Conservation (phyloP, 495 filamentous ascomycete genomes). For the Podospora pseudocomata region DNA sequence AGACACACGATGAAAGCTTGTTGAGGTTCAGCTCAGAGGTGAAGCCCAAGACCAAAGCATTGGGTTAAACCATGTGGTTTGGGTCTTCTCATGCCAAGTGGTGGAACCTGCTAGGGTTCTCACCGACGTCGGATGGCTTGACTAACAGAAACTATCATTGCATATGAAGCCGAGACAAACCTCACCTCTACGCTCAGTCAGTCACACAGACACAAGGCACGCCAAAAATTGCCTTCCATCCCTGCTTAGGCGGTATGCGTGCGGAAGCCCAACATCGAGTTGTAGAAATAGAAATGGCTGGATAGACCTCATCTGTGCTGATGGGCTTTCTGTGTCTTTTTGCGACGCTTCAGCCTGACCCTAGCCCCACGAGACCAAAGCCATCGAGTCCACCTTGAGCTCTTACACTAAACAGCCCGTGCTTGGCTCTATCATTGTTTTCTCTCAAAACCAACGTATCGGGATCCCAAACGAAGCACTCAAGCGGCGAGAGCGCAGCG, state of each 20-base stretch:
- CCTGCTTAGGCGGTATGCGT: neutral
- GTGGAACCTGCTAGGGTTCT: neutral
- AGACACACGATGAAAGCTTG: neutral
- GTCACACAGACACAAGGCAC: neutral
- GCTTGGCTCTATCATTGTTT: neutral
- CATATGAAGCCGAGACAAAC: neutral
- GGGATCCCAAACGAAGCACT: conserved; percentile 4
- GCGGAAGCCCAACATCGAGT: neutral
- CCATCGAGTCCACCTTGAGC: too few species aligned
- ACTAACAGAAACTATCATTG: neutral
- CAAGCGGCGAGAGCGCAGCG: conserved; percentile 1
- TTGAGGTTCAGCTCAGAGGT: neutral
- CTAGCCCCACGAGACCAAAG: too few species aligned
- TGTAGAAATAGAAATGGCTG: neutral
- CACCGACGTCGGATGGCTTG: neutral
- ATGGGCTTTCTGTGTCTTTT: neutral
- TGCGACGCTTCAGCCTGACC: neutral
- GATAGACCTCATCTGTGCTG: neutral
- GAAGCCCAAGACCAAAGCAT: neutral
- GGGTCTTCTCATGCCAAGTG: neutral
- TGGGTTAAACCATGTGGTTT: neutral
- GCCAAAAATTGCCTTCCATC: neutral
- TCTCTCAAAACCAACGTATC: neutral
- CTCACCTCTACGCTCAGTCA: neutral
- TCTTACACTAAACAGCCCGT: too few species aligned